A percentile compares a stretch with the other conserved stretches of the same genome.
phyloP scores from a whole-genome alignment of 2,329 filamentous ascomycete genomes.

The Trichoderma endophyticum region DNA sequence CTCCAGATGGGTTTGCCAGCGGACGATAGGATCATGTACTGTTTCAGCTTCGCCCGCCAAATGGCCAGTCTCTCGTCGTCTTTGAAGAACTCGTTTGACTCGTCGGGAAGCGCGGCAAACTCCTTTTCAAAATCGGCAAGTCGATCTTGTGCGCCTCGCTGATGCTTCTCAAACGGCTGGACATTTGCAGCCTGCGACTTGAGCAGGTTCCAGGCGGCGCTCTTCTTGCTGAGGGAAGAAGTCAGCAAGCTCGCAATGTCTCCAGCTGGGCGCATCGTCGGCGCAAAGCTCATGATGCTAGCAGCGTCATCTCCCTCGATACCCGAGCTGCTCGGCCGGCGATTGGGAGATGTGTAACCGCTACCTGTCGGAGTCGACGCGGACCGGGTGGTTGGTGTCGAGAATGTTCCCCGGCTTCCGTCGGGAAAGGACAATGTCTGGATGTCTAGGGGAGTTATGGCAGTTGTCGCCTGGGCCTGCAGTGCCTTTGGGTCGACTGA shows the following conservation, averaged over 20 bases:
- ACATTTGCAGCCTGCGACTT: conserved; percentile 59
- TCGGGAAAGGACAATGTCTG: conserved; percentile 73
- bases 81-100: conserved; percentile 37
- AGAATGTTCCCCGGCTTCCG: conserved; percentile 63
- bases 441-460: conserved; percentile 76
- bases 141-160: conserved; percentile 44
- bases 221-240: conserved; percentile 64
- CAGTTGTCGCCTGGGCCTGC: conserved; percentile 73
- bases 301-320: conserved; percentile 60
- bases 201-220: conserved; percentile 65
- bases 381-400: conserved; percentile 37
- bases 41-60: conserved; percentile 93
- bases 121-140: conserved; percentile 70
- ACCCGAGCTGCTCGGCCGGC: conserved; percentile 30
- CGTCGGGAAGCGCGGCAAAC: conserved; percentile 70
- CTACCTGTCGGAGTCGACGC: conserved; percentile 39
- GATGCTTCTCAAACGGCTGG: conserved; percentile 58
- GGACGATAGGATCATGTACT: conserved; percentile 93
- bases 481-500: conserved; percentile 40
- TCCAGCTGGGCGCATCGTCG: conserved; percentile 58
- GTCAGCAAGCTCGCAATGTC: conserved; percentile 81
- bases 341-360: conserved; percentile 40
- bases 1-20: conserved; percentile 98
- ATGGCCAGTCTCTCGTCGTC: conserved; percentile 61
- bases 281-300: conserved; percentile 65